These are phyloP conservation scores for Talaromyces atroroseus DNA, from an alignment of 2,329 filamentous ascomycete genomes.

Conservation along the genomic window DNA sequence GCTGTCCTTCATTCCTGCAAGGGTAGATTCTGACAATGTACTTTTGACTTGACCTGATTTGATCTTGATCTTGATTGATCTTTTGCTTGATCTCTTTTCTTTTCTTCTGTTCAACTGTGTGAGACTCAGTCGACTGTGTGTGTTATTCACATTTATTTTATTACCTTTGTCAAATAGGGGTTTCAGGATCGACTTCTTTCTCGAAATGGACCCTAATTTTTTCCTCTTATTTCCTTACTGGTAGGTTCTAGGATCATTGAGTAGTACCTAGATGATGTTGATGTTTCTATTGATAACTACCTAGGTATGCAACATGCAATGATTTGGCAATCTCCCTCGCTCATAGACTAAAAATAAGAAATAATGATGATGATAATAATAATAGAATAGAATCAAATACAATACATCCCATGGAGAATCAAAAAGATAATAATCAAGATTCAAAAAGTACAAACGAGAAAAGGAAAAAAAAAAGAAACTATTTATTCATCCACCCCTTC, in stretches of 20 bases:
- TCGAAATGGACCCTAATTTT: not conserved
- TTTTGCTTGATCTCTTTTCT: too few relatives aligned
- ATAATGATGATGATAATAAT: not conserved
- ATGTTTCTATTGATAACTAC: too few relatives aligned
- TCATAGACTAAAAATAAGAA: slow-evolving; percentile 6
- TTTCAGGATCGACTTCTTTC: not conserved
- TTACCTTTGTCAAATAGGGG: not conserved
- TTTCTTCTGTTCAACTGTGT: not conserved
- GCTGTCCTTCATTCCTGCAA: not conserved
- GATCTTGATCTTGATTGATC: not conserved
- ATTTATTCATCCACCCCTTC: slow-evolving; percentile 61
- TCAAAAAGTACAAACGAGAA: not conserved
- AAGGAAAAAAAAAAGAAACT: slow-evolving; percentile 14
- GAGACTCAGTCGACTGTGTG: not conserved
- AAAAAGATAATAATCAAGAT: not conserved
- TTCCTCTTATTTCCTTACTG: not conserved
- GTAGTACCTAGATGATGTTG: too few relatives aligned
- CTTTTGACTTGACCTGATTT: not conserved
- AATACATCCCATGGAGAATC: not conserved
- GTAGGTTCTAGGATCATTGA: too few relatives aligned
- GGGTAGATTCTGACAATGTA: not conserved
- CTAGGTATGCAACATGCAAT: too few relatives aligned
- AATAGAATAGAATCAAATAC: not conserved
- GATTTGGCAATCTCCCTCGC: slow-evolving; percentile 16
- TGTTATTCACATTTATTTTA: not conserved